Conservation (phyloP, 306 rosid genomes). For the Betula pendula region DNA sequence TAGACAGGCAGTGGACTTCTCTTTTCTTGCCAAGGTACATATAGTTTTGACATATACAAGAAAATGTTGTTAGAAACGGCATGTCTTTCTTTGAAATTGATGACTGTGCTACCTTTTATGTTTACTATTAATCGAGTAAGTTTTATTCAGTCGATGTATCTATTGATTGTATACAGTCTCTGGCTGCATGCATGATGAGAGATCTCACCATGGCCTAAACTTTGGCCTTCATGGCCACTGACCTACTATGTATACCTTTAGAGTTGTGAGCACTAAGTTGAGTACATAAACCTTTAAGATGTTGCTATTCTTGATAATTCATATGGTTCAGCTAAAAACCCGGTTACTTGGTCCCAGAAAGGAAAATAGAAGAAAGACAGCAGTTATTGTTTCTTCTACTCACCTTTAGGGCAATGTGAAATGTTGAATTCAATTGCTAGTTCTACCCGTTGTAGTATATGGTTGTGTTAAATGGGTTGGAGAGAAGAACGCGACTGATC, state of each 20-base stretch:
- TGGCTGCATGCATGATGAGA: not conserved
- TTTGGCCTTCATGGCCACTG: not conserved
- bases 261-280: not conserved
- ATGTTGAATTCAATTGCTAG: not conserved
- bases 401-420: not conserved
- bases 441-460: not conserved
- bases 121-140: not conserved
- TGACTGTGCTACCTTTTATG: not conserved
- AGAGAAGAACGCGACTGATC: not conserved
- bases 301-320: not conserved
- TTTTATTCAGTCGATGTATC: not conserved
- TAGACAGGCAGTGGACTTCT: not conserved
- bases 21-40: not conserved
- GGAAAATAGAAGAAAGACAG: not conserved
- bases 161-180: not conserved
- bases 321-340: not conserved
- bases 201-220: not conserved
- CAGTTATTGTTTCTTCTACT: not conserved
- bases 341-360: too few species aligned
- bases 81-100: not conserved
- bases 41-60: not conserved
- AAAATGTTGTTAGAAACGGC: not conserved
- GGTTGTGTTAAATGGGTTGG: not conserved
- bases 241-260: not conserved
- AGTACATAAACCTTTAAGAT: not conserved